Conservation (phyloP, 1,284 basidiomycete genomes). For the Phlebopus sp. region DNA sequence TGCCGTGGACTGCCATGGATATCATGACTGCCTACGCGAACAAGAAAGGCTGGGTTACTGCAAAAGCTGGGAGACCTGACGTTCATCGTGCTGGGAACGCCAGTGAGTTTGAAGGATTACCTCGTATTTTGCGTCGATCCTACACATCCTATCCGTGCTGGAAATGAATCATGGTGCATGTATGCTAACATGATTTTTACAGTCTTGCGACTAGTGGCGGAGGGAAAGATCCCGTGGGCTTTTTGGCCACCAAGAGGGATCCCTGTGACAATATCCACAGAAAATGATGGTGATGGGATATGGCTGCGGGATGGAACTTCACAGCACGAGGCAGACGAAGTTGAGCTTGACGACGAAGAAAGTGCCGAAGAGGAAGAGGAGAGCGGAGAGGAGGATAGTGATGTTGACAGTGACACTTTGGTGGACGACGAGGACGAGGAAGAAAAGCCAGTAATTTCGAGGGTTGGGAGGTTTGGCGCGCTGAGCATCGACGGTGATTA, state of each 20-base stretch:
- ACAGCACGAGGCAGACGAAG: conserved; percentile 32
- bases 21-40: conserved; percentile 76
- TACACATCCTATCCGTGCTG: conserved; percentile 6
- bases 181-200: conserved; percentile 7
- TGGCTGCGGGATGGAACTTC: conserved; percentile 49
- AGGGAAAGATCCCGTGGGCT: conserved; percentile 79
- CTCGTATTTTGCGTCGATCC: background rate
- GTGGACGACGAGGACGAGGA: conserved; percentile 26
- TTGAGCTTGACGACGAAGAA: conserved; percentile 19
- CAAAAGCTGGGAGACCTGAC: conserved; percentile 86
- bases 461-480: conserved; percentile 23
- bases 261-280: conserved; percentile 27
- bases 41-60: conserved; percentile 81
- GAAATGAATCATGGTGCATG: background rate
- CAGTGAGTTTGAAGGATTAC: conserved; percentile 51
- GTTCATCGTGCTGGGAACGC: conserved; percentile 85
- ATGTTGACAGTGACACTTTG: conserved; percentile 11
- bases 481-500: conserved; percentile 33
- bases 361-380: conserved; percentile 35
- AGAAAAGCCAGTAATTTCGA: background rate
- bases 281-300: conserved; percentile 45
- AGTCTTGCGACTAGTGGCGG: conserved; percentile 80
- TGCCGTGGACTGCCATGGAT: conserved; percentile 75
- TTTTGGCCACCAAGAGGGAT: conserved; percentile 70
- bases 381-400: conserved; percentile 22